Evolutionary conservation across 192 early-diverging fungal genomes (phyloP).

Genomic region (Piromyces finnis): DNA sequence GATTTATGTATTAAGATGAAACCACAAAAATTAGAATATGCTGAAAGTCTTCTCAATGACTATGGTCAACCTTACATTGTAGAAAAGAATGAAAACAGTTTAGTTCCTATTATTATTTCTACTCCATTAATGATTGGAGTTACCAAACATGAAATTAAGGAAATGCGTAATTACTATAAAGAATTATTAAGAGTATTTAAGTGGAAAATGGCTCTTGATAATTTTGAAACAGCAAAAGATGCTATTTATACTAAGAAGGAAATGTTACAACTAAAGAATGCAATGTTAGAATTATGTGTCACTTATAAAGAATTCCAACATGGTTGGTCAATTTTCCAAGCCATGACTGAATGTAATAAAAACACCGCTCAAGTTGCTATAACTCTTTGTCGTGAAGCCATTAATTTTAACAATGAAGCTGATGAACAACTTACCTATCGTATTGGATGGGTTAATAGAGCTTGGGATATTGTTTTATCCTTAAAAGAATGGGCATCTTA

Average conservation of each 20-base stretch:
- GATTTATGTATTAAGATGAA: neutral
- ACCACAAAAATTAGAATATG: neutral
- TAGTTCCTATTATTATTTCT: neutral
- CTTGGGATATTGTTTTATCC: neutral
- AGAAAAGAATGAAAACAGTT: neutral
- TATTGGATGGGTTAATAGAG: neutral
- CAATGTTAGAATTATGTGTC: neutral
- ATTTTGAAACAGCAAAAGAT: neutral
- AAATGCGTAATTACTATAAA: neutral
- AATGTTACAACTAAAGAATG: neutral
- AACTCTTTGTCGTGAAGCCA: neutral
- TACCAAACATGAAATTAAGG: neutral
- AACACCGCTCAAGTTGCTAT: neutral
- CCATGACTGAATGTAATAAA: neutral
- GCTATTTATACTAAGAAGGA: neutral
- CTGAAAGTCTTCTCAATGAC: neutral
- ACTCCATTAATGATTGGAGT: neutral
- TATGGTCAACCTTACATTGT: neutral
- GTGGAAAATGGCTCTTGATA: neutral
- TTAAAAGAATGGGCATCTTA: neutral
- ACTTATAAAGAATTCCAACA: neutral
- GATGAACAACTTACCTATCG: neutral
- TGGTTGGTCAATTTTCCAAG: neutral
- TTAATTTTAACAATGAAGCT: neutral
- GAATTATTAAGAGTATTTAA: neutral